phyloP scores from a whole-genome alignment of 1,284 basidiomycete genomes.

The Ganoderma multipileum region DNA sequence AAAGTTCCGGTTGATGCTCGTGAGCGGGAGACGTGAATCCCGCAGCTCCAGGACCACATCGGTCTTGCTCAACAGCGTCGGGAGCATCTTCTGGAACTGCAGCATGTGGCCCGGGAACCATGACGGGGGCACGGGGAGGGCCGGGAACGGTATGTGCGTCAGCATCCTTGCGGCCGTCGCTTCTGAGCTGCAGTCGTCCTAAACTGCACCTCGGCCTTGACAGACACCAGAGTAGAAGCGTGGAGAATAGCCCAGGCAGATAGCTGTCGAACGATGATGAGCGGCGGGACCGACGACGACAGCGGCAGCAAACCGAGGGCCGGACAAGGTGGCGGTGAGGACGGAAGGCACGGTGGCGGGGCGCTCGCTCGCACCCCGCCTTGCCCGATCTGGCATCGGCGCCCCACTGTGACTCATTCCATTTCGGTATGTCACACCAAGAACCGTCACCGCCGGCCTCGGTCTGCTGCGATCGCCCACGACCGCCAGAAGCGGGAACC shows the following conservation, averaged over 20 bases:
- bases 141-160: constrained; percentile 56
- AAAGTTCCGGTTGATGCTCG: constrained; percentile 90
- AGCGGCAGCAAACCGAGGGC: too few species aligned
- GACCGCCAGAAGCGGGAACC: background rate
- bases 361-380: constrained; percentile 7
- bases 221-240: background rate
- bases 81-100: constrained; percentile 82
- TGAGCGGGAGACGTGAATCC: constrained; percentile 92
- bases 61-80: constrained; percentile 78
- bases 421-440: constrained; percentile 3
- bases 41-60: constrained; percentile 95
- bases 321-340: constrained; percentile 17
- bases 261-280: background rate
- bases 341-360: constrained; percentile 18
- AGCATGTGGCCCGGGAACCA: constrained; percentile 99
- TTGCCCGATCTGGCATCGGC: constrained; percentile 3
- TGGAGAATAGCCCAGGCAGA: background rate
- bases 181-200: background rate
- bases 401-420: background rate
- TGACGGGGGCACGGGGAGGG: constrained; percentile 80
- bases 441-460: constrained; percentile 2
- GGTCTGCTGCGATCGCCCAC: background rate
- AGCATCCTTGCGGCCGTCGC: constrained; percentile 40
- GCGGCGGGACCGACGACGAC: background rate
- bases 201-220: background rate